Base-by-base conservation (phyloP, 768 basidiomycete genomes). In the Lactarius vividus region DNA sequence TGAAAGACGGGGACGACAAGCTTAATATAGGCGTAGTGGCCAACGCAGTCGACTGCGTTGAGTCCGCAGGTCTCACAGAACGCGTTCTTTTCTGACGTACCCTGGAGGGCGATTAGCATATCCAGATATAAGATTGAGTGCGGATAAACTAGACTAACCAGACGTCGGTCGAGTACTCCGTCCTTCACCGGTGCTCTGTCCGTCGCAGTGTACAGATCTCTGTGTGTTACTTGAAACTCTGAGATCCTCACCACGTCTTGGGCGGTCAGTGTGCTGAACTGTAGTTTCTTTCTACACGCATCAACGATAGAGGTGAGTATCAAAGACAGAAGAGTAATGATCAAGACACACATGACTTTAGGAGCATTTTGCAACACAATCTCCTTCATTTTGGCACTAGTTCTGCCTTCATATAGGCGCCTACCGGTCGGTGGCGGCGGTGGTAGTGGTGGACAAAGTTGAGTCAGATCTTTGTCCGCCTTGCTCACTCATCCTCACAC, bases 11-110 rank as follows among this genome's bases (percentile, higher is more conserved):
- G 97, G 23, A 99, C 88, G 37, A 90, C 87, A 52, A 99, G 84
- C 77, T 97, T 98, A 79, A 99, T 98, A 78, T 98, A 98, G 5
- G 96, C 96, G 75, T 97, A 98, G 76, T 99, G 97, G 1, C 97
- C 97, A 28, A 97, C 96, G 74, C 97, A 99, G 67, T 97, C 94
- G 3, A 94, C 91, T 33, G 93, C 88, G 20, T 85, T 88, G 68
- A 94, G 85, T 9, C 94, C 94, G 73, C 97, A 99, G 0, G 97
- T 99, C 76, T 96, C 92, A 77, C 97, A 99, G 73, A 88, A 90
- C 31, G 90, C 85, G 65, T 82, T 85, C 80, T 98, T 98, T 74
- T 97, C 95, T 46, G 93, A 92, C 4, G 95, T 96, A 52, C 97
- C 97, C 96, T 97, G 70, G 59, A 56, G 60, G 26, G 15, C 2